Conservation (phyloP, 495 filamentous ascomycete genomes). For the Aspergillus avenaceus region DNA sequence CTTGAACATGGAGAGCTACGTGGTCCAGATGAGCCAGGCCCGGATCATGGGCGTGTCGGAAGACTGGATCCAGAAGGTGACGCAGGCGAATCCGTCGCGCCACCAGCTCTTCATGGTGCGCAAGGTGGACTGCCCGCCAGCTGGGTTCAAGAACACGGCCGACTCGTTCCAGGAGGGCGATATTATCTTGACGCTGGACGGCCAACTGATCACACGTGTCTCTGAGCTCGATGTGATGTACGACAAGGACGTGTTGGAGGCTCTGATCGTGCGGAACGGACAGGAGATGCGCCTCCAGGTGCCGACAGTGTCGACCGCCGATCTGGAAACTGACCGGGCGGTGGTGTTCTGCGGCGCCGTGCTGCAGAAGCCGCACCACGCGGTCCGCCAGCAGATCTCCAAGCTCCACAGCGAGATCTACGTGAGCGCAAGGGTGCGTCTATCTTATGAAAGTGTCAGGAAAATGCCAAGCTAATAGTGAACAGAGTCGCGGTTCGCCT, state of each 20-base stretch:
- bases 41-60: conserved; percentile 96
- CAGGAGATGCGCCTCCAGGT: conserved; percentile 74
- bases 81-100: conserved; percentile 77
- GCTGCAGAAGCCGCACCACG: conserved; percentile 89
- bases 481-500: conserved; percentile 68
- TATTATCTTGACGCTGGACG: conserved; percentile 87
- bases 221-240: conserved; percentile 97
- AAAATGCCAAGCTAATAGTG: conserved; percentile 9
- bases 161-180: conserved; percentile 77
- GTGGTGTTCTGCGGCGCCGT: conserved; percentile 95
- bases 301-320: conserved; percentile 81
- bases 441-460: not conserved
- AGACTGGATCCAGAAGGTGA: conserved; percentile 89
- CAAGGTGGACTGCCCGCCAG: conserved; percentile 74
- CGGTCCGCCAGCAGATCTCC: conserved; percentile 93
- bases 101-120: conserved; percentile 99
- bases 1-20: conserved; percentile 87
- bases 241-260: conserved; percentile 76
- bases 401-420: conserved; percentile 98
- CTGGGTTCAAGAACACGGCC: conserved; percentile 29
- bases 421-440: conserved; percentile 71
- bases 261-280: conserved; percentile 80
- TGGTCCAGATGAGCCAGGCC: conserved; percentile 96
- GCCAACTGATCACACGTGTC: conserved; percentile 85
- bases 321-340: conserved; percentile 86